Conservation (phyloP, 176 grass and related monocot genomes). For the Bothriochloa decipiens region DNA sequence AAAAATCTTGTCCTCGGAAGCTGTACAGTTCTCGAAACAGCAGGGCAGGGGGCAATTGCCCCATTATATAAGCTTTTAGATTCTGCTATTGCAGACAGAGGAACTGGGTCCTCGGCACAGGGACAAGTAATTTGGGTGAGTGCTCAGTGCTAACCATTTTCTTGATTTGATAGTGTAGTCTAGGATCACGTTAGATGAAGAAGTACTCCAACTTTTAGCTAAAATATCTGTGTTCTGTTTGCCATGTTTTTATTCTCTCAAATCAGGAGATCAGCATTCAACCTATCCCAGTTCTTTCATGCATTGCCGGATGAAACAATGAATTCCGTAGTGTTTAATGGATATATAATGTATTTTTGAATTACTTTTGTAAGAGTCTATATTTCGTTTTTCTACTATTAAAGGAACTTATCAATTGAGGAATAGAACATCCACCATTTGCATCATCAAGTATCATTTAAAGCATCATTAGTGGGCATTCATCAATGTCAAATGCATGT, state of each 20-base stretch:
- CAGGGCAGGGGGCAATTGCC: slow-evolving; percentile 74
- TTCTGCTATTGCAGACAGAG: slow-evolving; percentile 53
- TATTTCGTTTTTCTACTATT: neutral
- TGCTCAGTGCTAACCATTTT: slow-evolving; percentile 45
- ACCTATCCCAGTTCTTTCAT: slow-evolving; percentile 13
- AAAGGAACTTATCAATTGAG: neutral
- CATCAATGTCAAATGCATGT: neutral
- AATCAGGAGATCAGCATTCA: neutral
- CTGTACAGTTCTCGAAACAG: slow-evolving; percentile 85
- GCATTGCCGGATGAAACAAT: neutral
- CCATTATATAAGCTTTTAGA: slow-evolving; percentile 74
- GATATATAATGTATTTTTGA: slow-evolving; percentile 9
- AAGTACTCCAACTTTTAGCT: slow-evolving; percentile 12
- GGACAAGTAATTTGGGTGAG: slow-evolving; percentile 86
- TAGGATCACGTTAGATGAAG: slow-evolving; percentile 17
- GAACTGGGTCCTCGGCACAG: slow-evolving; percentile 50
- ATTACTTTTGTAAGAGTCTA: neutral
- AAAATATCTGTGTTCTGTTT: neutral
- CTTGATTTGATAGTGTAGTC: slow-evolving; percentile 27
- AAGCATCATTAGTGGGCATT: neutral
- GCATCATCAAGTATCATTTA: neutral
- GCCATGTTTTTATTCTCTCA: slow-evolving; percentile 5
- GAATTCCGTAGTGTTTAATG: neutral
- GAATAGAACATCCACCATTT: neutral
- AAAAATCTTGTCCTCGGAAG: slow-evolving; percentile 83